Conservation (phyloP, 1,284 basidiomycete species). For the Leccinum colubrinum region DNA sequence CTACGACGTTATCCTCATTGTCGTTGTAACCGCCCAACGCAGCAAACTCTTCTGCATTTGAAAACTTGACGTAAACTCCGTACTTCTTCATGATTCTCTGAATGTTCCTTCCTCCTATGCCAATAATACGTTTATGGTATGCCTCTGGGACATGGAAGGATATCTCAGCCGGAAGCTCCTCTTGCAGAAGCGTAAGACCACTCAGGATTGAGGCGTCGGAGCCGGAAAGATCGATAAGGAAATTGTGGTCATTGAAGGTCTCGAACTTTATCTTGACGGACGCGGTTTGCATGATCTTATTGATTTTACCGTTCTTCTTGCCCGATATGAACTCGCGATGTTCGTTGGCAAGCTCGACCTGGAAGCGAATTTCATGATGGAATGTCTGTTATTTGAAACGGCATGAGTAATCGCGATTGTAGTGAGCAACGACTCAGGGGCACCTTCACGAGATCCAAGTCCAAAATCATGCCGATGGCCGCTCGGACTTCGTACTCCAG, state of each 20-base stretch:
- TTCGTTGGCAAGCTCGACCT: conserved; percentile 97
- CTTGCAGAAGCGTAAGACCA: conserved; percentile 88
- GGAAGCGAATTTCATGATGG: conserved; percentile 97
- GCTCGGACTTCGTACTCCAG: conserved; percentile 89
- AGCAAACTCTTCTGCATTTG: conserved; percentile 97
- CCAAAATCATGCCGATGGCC: conserved; percentile 85
- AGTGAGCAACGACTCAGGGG: conserved; percentile 3
- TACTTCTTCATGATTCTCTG: conserved; percentile 99
- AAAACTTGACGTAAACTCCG: conserved; percentile 99
- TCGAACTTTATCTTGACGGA: conserved; percentile 99
- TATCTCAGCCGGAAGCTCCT: conserved; percentile 97
- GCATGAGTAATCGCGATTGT: conserved; percentile 3
- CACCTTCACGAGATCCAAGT: conserved; percentile 90
- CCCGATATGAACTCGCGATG: conserved; percentile 98
- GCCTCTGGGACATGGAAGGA: conserved; percentile 98
- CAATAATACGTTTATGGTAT: conserved; percentile 99
- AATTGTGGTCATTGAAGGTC: conserved; percentile 98
- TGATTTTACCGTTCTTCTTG: conserved; percentile 98
- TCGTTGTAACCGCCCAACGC: conserved; percentile 94
- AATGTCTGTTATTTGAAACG: conserved; percentile 56
- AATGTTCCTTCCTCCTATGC: conserved; percentile 97
- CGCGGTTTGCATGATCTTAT: conserved; percentile 96
- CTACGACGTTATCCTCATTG: conserved; percentile 98
- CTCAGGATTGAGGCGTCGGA: conserved; percentile 82
- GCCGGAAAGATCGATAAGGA: conserved; percentile 92